Conservation (phyloP, 371 early-diverging fungal species). For the Rhizopus arrhizus region DNA sequence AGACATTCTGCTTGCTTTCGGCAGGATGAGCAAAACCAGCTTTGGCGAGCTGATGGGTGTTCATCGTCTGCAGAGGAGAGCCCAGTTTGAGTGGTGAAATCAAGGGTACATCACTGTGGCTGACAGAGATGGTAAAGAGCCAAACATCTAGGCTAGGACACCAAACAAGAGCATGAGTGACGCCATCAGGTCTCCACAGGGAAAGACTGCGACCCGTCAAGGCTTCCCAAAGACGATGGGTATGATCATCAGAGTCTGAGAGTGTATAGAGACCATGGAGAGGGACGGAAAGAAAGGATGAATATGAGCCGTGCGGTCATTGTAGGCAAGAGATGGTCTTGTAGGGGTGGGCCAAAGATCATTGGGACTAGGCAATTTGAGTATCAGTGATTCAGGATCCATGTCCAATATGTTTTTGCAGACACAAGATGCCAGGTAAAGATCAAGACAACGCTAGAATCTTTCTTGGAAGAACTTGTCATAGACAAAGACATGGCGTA, state of each 20-base stretch:
- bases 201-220: constrained; percentile 84
- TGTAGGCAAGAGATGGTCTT: constrained; percentile 72
- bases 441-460: constrained; percentile 93
- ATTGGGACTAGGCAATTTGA: constrained; percentile 92
- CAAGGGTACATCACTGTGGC: constrained; percentile 53
- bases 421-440: constrained; percentile 94
- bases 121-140: constrained; percentile 78
- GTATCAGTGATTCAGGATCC: constrained; percentile 91
- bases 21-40: constrained; percentile 47
- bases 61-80: constrained; percentile 49
- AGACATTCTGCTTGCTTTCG: constrained; percentile 42
- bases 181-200: constrained; percentile 69
- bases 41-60: constrained; percentile 55
- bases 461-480: constrained; percentile 86
- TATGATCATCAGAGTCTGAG: constrained; percentile 90
- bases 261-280: constrained; percentile 88
- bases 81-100: constrained; percentile 58
- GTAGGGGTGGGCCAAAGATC: constrained; percentile 96
- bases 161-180: constrained; percentile 83
- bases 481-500: constrained; percentile 90
- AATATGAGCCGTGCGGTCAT: constrained; percentile 81
- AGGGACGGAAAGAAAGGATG: constrained; percentile 79
- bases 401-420: constrained; percentile 84
- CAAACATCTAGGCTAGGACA: constrained; percentile 81
- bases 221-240: constrained; percentile 91